phyloP scores from a whole-genome alignment of 1,284 basidiomycete species.

The Ustilago cynodontis region DNA sequence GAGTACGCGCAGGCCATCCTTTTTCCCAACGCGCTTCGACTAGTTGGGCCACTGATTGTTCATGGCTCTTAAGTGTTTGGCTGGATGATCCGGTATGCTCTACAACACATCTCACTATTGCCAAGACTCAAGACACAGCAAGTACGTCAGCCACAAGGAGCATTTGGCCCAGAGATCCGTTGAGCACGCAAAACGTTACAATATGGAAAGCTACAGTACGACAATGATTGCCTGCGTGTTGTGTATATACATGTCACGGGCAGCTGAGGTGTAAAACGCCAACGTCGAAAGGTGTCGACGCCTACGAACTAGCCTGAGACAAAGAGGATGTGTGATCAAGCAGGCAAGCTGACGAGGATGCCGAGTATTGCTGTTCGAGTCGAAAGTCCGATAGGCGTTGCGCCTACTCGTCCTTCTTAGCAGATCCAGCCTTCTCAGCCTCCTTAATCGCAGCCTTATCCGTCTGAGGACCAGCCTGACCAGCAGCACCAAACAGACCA shows the following conservation, averaged over 20 bases:
- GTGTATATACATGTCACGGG: conserved; percentile 34
- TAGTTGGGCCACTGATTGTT: too few relatives aligned
- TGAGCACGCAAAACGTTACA: not conserved
- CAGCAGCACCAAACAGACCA: conserved; percentile 77
- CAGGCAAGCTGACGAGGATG: not conserved
- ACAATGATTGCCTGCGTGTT: not conserved
- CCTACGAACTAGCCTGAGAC: not conserved
- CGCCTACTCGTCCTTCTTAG: conserved; percentile 82
- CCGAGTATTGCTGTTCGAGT: too few relatives aligned
- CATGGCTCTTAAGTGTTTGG: too few relatives aligned
- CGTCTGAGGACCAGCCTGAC: conserved; percentile 74
- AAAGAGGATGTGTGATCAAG: not conserved
- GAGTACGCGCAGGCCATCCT: not conserved
- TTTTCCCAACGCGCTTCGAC: too few relatives aligned
- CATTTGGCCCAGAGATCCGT: not conserved
- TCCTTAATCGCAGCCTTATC: conserved; percentile 86
- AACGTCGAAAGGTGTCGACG: not conserved
- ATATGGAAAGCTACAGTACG: not conserved
- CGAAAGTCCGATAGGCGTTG: too few relatives aligned
- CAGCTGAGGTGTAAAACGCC: not conserved
- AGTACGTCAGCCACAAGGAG: not conserved
- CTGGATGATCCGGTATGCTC: too few relatives aligned
- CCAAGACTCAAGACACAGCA: too few relatives aligned
- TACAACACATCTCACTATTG: too few relatives aligned
- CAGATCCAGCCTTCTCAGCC: conserved; percentile 81